Conservation (phyloP, 1,139 yeast genomes). For the Blastobotrys capitulatus region DNA sequence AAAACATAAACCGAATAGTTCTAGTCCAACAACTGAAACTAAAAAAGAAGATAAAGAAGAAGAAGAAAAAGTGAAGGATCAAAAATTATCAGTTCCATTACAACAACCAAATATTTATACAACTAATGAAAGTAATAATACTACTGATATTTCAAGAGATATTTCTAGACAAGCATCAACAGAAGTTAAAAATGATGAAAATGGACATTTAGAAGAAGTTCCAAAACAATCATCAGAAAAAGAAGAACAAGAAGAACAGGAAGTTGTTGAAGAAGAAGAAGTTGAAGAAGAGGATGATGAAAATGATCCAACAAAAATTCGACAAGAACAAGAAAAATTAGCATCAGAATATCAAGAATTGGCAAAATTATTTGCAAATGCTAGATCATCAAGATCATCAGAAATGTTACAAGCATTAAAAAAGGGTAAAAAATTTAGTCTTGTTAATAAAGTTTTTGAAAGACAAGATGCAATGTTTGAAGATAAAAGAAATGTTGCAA, state of each 20-base stretch:
- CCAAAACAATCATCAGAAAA: too few species aligned
- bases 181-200: conserved; percentile 1
- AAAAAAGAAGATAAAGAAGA: too few species aligned
- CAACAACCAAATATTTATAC: neutral
- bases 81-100: too few species aligned
- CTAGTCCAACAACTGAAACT: neutral
- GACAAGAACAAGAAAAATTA: conserved; percentile 25
- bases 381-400: conserved; percentile 26
- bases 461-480: conserved; percentile 22
- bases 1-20: too few species aligned
- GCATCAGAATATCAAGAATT: conserved; percentile 27
- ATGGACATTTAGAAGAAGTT: too few species aligned
- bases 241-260: too few species aligned
- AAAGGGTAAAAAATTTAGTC: conserved; percentile 21
- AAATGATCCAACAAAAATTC: conserved; percentile 13
- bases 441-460: conserved; percentile 22
- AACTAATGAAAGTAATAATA: neutral
- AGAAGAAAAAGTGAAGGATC: too few species aligned
- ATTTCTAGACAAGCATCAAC: conserved; percentile 1
- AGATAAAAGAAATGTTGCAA: conserved; percentile 17
- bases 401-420: conserved; percentile 26
- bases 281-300: neutral
- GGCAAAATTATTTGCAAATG: conserved; percentile 27
- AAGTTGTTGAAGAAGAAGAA: neutral
- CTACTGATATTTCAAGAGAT: neutral